These are phyloP conservation scores for Backusella parvicylindrica DNA, from an alignment of 192 early-diverging fungal genomes.

Conservation along the genomic window DNA sequence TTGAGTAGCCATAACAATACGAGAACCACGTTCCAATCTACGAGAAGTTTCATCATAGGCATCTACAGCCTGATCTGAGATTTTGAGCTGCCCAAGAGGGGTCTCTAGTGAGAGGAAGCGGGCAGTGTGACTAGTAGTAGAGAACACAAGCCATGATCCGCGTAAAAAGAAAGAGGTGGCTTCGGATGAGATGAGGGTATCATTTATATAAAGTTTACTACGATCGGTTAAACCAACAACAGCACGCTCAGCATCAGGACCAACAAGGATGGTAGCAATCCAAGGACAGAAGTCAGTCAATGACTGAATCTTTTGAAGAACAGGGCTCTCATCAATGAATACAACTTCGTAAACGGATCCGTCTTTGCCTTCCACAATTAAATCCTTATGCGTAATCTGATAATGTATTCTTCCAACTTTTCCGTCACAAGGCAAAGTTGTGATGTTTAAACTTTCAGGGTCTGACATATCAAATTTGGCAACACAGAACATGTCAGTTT, in stretches of 20 bases:
- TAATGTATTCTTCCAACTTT: slow-evolving; percentile 35
- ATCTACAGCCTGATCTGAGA: slow-evolving; percentile 40
- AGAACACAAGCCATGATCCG: slow-evolving; percentile 76
- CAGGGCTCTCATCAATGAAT: slow-evolving; percentile 6
- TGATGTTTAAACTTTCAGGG: slow-evolving; percentile 13
- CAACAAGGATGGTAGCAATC: slow-evolving; percentile 35
- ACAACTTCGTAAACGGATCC: slow-evolving; percentile 41
- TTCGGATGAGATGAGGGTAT: slow-evolving; percentile 64
- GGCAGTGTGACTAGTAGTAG: slow-evolving; percentile 77
- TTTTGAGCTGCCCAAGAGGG: slow-evolving; percentile 37
- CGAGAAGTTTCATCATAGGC: slow-evolving; percentile 66
- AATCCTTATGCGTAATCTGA: slow-evolving; percentile 16
- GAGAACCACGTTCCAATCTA: slow-evolving; percentile 88
- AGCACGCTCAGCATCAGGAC: slow-evolving; percentile 17
- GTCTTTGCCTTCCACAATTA: slow-evolving; percentile 40
- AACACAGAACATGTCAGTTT: slow-evolving; percentile 38
- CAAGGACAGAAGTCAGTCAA: slow-evolving; percentile 53
- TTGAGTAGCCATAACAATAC: slow-evolving; percentile 77
- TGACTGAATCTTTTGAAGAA: slow-evolving; percentile 15
- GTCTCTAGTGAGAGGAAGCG: slow-evolving; percentile 64
- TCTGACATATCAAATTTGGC: slow-evolving; percentile 39
- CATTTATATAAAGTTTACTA: slow-evolving; percentile 82
- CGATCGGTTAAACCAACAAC: slow-evolving; percentile 74
- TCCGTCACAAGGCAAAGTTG: slow-evolving; percentile 30
- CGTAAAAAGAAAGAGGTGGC: slow-evolving; percentile 88